Evolutionary conservation across 768 basidiomycete genomes (phyloP), one percentile per base, ranked within the genome.

Genomic region (Mycena belliarum): DNA sequence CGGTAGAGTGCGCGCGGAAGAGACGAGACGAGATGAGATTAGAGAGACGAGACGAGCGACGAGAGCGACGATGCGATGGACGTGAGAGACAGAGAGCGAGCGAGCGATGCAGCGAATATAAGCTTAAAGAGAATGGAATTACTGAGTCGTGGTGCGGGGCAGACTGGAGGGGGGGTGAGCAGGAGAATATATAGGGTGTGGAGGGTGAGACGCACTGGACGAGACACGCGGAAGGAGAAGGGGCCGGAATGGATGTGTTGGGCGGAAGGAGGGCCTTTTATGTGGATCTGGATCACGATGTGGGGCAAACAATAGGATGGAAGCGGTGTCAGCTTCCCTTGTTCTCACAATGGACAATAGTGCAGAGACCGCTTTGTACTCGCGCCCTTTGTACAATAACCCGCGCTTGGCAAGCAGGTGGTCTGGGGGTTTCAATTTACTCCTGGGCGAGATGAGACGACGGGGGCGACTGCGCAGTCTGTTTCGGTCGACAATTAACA

Each of bases 1-100:
- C 66, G 72, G 70, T 60, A 62, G 53, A 52, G 63, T 37, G 69
- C 71, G 68, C 71, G 74, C 70, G 70, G 66, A 77, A 74, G 61
- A 62, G 47, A n/a, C n/a, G n/a, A n/a, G n/a, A n/a, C n/a, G n/a
- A n/a, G n/a, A n/a, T n/a, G n/a, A n/a, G n/a, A n/a, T n/a, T n/a
- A n/a, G n/a, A n/a, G n/a, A n/a, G n/a, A n/a, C n/a, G n/a, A n/a
- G 38, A 15, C 28, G 35, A 44, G 52, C 32, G 32, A 52, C 28
- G 44, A 23, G 14, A 50, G 29, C 29, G 43, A 28, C 53, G 51
- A 6, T 4, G 40, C 14, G 40, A 41, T 41, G 40, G 40, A 24
- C 37, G 55, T 24, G 25, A 60, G 57, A 66, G 60, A 60, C n/a
- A 60, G 55, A 65, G 60, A 60, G 37, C 26, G 52, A 52, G 57